Evolutionary conservation across 306 rosid species (phyloP).

Genomic region (Citrullus amarus): DNA sequence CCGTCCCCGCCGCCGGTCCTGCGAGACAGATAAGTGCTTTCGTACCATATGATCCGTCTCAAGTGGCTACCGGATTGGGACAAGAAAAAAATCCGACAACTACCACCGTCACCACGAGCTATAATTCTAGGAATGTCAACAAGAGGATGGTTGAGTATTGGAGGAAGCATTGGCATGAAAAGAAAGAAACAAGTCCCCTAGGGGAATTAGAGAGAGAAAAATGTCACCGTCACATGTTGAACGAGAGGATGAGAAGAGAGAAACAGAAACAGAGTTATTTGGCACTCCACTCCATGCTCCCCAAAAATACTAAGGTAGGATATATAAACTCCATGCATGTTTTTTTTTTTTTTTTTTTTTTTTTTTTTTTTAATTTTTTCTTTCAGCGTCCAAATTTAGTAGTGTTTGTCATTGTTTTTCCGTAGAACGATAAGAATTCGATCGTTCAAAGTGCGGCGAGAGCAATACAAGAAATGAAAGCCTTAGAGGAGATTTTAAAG

Average conservation of each 20-base stretch:
- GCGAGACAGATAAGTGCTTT: slow-evolving; percentile 27
- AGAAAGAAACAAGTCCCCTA: not conserved
- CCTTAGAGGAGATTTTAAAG: slow-evolving; percentile 28
- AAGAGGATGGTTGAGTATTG: slow-evolving; percentile 32
- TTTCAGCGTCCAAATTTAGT: no score
- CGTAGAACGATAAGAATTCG: slow-evolving; percentile 58
- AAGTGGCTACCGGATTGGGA: slow-evolving; percentile 5
- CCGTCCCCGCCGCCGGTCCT: not conserved
- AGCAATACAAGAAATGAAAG: slow-evolving; percentile 32
- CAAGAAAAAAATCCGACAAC: not conserved
- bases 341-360: no score
- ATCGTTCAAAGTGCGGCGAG: slow-evolving; percentile 35
- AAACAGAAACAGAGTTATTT: slow-evolving; percentile 41
- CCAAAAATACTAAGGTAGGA: slow-evolving; percentile 45
- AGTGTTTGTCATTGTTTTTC: not conserved
- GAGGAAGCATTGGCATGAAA: slow-evolving; percentile 15
- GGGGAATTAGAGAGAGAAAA: slow-evolving; percentile 31
- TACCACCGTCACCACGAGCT: no score
- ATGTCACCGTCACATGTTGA: slow-evolving; percentile 47
- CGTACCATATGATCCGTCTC: slow-evolving; percentile 17
- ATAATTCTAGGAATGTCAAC: slow-evolving; percentile 14
- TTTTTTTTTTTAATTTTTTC: no score
- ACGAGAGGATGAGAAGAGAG: slow-evolving; percentile 65
- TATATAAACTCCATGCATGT: no score
- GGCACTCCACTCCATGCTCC: slow-evolving; percentile 46